A percentile compares a stretch with the other conserved stretches of the same genome.
phyloP scores from a whole-genome alignment of 352 stramenopile species.

The Phytophthora citrophthora region DNA sequence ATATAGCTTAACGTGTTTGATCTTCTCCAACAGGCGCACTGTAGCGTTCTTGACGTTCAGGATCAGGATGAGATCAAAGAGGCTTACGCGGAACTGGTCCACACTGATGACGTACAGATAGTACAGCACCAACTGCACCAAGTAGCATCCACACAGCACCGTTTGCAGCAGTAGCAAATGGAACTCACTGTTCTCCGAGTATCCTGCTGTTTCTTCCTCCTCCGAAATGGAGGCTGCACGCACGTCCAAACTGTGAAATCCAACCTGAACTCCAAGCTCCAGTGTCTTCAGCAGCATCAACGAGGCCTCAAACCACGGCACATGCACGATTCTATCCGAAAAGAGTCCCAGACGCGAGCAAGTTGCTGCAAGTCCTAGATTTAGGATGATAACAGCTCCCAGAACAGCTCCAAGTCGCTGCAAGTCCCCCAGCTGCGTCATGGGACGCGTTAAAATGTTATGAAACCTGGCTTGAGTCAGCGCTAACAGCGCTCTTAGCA shows the following conservation, averaged over 20 bases:
- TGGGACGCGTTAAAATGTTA: slow-evolving; percentile 66
- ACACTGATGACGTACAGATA: slow-evolving; percentile 86
- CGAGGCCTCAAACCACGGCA: slow-evolving; percentile 79
- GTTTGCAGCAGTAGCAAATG: slow-evolving; percentile 73
- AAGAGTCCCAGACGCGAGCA: slow-evolving; percentile 54
- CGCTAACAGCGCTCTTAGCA: slow-evolving; percentile 66
- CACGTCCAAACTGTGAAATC: slow-evolving; percentile 68
- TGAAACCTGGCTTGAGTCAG: slow-evolving; percentile 73
- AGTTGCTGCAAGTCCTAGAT: slow-evolving; percentile 46
- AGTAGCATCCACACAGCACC: slow-evolving; percentile 59
- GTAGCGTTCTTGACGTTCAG: slow-evolving; percentile 86
- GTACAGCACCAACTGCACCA: slow-evolving; percentile 77
- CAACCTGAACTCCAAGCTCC: slow-evolving; percentile 73
- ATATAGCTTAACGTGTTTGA: slow-evolving; percentile 72
- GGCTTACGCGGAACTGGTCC: slow-evolving; percentile 79
- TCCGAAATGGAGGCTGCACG: slow-evolving; percentile 35
- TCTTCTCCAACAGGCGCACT: slow-evolving; percentile 65
- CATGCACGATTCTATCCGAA: slow-evolving; percentile 60
- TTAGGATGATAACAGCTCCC: slow-evolving; percentile 41
- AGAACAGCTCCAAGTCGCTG: slow-evolving; percentile 60
- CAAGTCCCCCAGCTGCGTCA: slow-evolving; percentile 63
- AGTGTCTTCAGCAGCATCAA: slow-evolving; percentile 71
- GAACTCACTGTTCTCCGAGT: slow-evolving; percentile 69
- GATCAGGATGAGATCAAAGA: slow-evolving; percentile 83
- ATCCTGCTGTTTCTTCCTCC: slow-evolving; percentile 41